A percentile compares a stretch with the other conserved stretches of the same genome.
These are phyloP conservation scores for Daedaleopsis nitida DNA, from an alignment of 768 basidiomycete species.

Conservation along the genomic window DNA sequence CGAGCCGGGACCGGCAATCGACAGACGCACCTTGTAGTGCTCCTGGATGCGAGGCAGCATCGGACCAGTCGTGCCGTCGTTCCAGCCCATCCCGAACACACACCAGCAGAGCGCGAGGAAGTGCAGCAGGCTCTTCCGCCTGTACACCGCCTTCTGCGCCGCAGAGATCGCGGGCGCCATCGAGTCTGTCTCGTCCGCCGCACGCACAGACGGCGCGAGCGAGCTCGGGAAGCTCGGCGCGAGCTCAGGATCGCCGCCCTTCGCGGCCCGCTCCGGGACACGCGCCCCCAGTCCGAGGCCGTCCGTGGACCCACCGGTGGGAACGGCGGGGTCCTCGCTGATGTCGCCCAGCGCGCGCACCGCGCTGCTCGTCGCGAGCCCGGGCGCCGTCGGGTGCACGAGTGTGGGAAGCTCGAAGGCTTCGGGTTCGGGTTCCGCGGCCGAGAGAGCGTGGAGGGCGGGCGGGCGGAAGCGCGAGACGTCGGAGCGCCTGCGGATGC, in stretches of 20 bases:
- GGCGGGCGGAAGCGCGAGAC: constrained; percentile 13
- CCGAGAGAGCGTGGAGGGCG: not conserved
- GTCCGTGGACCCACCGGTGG: no score
- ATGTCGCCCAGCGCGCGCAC: not conserved
- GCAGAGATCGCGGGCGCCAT: constrained; percentile 21
- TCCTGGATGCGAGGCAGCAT: constrained; percentile 71
- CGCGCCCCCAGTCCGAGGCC: no score
- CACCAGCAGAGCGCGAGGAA: constrained; percentile 57
- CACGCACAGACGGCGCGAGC: not conserved
- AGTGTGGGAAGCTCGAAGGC: constrained; percentile 15
- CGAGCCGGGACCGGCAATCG: not conserved
- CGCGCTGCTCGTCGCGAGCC: not conserved
- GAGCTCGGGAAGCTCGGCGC: constrained; percentile 19
- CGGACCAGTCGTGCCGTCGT: constrained; percentile 74
- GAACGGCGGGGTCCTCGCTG: constrained; percentile 4
- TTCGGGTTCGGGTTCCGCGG: constrained; percentile 6
- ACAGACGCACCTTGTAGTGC: constrained; percentile 42
- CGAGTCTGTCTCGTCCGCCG: constrained; percentile 12
- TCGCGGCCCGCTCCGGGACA: not conserved
- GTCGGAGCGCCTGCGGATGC: constrained; percentile 20
- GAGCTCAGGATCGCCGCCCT: constrained; percentile 15
- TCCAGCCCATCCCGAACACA: constrained; percentile 76
- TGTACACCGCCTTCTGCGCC: constrained; percentile 18
- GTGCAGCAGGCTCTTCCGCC: constrained; percentile 39
- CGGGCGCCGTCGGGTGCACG: not conserved